phyloP scores from a whole-genome alignment of 2,329 filamentous ascomycete genomes.

The Westerdykella ornata region DNA sequence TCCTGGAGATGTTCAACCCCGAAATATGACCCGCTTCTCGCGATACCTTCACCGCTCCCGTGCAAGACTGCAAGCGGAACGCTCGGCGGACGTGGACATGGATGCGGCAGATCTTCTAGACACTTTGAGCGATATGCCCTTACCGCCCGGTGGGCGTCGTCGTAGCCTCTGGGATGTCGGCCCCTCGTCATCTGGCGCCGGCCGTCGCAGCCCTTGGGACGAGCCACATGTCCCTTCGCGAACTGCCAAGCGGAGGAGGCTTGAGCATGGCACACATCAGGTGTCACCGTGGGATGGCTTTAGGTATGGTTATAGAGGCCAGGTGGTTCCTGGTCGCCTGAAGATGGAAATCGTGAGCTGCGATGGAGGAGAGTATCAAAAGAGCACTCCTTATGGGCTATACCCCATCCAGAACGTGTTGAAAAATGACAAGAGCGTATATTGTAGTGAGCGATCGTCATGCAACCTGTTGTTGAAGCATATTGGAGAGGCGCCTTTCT shows the following conservation, averaged over 20 bases:
- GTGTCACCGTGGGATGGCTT: constrained; percentile 42
- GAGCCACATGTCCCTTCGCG: constrained; percentile 16
- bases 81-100: constrained; percentile 18
- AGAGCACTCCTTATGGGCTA: constrained; percentile 48
- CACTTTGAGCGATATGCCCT: constrained; percentile 19
- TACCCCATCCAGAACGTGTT: constrained; percentile 65
- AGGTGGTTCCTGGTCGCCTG: constrained; percentile 74
- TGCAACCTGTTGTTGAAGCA: constrained; percentile 85
- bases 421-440: constrained; percentile 73
- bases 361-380: constrained; percentile 66
- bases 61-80: constrained; percentile 24
- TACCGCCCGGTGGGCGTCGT: not conserved
- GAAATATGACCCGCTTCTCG: not conserved
- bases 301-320: constrained; percentile 78
- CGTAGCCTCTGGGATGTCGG: too few relatives aligned
- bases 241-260: constrained; percentile 35
- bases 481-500: constrained; percentile 72
- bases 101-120: constrained; percentile 15
- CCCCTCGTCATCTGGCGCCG: constrained; percentile 3
- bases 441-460: constrained; percentile 79
- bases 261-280: constrained; percentile 31
- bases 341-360: constrained; percentile 86
- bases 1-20: too few relatives aligned
- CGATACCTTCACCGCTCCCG: constrained; percentile 32
- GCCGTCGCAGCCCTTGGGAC: constrained; percentile 20